Percentiles rank a stretch among this genome's conserved stretches.
Conservation (phyloP, 345 rosid genomes). For the Populus simonii region DNA sequence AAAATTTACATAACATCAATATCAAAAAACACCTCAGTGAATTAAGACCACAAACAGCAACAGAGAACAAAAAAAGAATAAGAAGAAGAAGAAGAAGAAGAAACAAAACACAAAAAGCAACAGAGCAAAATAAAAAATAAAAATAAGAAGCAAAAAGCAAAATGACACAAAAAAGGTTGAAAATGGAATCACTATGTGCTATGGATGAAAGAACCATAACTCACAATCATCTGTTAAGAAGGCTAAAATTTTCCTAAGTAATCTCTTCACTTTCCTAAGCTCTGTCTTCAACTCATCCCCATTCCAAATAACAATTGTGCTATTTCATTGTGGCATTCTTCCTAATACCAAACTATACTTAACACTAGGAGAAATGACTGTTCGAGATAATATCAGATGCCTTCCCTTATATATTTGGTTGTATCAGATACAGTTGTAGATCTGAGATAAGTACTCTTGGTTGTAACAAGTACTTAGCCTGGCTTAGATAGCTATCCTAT, state of each 20-base stretch:
- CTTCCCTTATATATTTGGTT: no score
- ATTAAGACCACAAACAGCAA: slow-evolving; percentile 1
- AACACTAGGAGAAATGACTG: neutral
- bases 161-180: neutral
- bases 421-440: no score
- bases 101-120: neutral
- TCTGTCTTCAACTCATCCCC: neutral
- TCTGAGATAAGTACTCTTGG: no score
- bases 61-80: neutral
- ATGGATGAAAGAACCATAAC: neutral
- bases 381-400: no score
- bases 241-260: neutral
- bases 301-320: neutral
- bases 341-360: neutral
- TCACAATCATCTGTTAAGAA: neutral
- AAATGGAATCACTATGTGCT: neutral
- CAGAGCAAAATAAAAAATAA: neutral
- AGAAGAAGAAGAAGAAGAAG: neutral
- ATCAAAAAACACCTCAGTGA: neutral
- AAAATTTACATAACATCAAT: slow-evolving; percentile 16
- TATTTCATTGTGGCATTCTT: no score
- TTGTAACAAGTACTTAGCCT: no score
- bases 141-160: neutral
- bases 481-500: no score
- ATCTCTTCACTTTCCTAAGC: neutral